These are phyloP conservation scores for Fusarium xyrophilum DNA, from an alignment of 2,329 filamentous ascomycete genomes.

Conservation along the genomic window DNA sequence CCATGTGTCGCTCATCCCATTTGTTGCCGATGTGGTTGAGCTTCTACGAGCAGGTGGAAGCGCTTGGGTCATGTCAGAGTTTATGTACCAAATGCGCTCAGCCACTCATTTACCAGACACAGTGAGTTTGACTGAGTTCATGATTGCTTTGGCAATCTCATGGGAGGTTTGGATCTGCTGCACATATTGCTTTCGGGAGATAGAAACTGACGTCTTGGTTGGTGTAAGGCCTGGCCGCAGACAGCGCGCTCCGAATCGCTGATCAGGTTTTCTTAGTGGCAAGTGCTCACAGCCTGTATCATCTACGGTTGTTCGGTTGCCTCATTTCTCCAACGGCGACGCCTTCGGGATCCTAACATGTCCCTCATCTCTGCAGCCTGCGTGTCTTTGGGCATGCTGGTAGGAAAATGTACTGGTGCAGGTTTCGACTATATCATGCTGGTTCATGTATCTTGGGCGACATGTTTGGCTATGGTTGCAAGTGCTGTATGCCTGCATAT, in stretches of 20 bases:
- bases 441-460: conserved; percentile 39
- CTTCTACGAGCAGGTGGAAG: conserved; percentile 34
- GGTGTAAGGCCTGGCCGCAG: conserved; percentile 26
- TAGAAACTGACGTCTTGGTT: conserved; percentile 27
- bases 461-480: conserved; percentile 37
- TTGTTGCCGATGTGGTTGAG: conserved; percentile 30
- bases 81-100: conserved; percentile 29
- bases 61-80: conserved; percentile 33
- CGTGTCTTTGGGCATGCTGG: conserved; percentile 25
- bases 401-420: conserved; percentile 30
- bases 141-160: neutral
- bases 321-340: conserved; percentile 37
- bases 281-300: conserved; percentile 34
- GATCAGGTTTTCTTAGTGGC: conserved; percentile 29
- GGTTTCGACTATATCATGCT: conserved; percentile 34
- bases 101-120: conserved; percentile 10
- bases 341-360: conserved; percentile 26
- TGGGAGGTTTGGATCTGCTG: neutral
- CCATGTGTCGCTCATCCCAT: conserved; percentile 17
- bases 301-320: conserved; percentile 37
- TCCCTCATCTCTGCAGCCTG: conserved; percentile 30
- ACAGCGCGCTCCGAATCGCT: conserved; percentile 15
- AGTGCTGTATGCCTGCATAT: conserved; percentile 24
- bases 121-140: conserved; percentile 26
- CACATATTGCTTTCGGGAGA: conserved; percentile 2